Conservation (phyloP, 441 rosid species). For the Syzygium syzygioides region DNA sequence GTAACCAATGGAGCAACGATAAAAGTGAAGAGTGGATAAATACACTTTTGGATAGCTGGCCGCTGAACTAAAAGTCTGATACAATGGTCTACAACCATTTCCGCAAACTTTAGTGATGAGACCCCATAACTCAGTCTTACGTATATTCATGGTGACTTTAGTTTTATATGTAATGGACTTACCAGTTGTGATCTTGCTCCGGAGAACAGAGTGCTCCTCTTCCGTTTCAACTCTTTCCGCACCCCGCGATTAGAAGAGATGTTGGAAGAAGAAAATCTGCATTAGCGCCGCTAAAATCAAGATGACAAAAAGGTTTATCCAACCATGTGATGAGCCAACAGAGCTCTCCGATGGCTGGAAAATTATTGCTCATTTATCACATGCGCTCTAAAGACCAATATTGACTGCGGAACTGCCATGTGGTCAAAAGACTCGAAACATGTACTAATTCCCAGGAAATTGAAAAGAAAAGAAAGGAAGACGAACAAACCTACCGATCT, state of each 20-base stretch:
- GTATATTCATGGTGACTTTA: background rate
- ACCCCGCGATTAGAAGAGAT: background rate
- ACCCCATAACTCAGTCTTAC: background rate
- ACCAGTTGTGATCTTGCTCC: background rate
- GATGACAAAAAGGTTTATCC: background rate
- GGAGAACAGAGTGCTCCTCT: background rate
- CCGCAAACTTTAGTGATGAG: background rate
- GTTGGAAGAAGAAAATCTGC: background rate
- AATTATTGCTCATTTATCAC: background rate
- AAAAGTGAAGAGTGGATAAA: background rate
- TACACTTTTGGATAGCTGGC: too few species aligned
- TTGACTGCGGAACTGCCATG: background rate
- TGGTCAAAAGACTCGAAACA: background rate
- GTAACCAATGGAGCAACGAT: background rate
- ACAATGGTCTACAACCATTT: background rate
- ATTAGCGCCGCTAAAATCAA: background rate
- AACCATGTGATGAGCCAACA: background rate
- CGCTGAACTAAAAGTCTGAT: background rate
- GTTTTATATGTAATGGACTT: background rate
- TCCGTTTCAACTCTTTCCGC: background rate
- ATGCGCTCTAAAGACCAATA: background rate
- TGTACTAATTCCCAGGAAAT: background rate
- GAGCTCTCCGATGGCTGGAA: background rate
- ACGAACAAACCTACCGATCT: background rate
- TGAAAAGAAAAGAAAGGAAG: background rate